Evolutionary conservation across 2,329 filamentous ascomycete genomes (phyloP).

Genomic region (Akanthomyces uredinophilus): DNA sequence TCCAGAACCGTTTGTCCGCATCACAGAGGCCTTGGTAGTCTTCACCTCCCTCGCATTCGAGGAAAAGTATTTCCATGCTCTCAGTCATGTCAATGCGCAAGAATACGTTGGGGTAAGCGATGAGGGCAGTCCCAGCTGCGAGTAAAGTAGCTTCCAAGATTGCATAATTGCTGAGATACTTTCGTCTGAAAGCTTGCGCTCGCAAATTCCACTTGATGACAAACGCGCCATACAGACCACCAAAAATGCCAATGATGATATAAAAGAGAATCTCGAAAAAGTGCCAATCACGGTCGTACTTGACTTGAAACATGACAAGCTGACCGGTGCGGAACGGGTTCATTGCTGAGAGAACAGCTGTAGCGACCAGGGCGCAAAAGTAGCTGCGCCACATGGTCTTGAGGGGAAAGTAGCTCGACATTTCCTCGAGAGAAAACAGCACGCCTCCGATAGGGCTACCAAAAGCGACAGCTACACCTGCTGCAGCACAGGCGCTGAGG

Average conservation of each 20-base stretch:
- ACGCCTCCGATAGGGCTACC: slow-evolving; percentile 96
- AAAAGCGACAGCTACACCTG: slow-evolving; percentile 93
- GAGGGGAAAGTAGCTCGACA: slow-evolving; percentile 92
- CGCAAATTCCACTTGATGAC: slow-evolving; percentile 97
- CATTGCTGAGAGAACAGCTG: slow-evolving; percentile 87
- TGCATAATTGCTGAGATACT: slow-evolving; percentile 78
- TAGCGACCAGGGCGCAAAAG: slow-evolving; percentile 93
- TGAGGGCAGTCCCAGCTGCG: slow-evolving; percentile 74
- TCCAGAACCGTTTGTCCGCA: slow-evolving; percentile 65
- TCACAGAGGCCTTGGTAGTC: slow-evolving; percentile 91
- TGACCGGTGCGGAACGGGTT: slow-evolving; percentile 97
- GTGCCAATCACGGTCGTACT: slow-evolving; percentile 94
- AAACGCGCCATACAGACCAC: slow-evolving; percentile 90
- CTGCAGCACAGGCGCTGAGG: slow-evolving; percentile 86
- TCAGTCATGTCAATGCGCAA: slow-evolving; percentile 97
- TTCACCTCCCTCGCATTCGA: slow-evolving; percentile 83
- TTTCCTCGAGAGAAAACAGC: slow-evolving; percentile 94
- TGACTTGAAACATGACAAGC: slow-evolving; percentile 98
- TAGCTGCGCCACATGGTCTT: slow-evolving; percentile 98
- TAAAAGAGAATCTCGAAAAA: slow-evolving; percentile 96
- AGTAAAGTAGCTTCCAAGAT: slow-evolving; percentile 82
- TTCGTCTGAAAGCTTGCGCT: slow-evolving; percentile 88
- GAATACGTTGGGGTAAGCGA: slow-evolving; percentile 98
- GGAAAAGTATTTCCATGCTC: slow-evolving; percentile 96
- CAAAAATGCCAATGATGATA: slow-evolving; percentile 84